These are phyloP conservation scores for Rhodosporidiobolus odoratus DNA, from an alignment of 768 basidiomycete genomes.

Conservation along the genomic window DNA sequence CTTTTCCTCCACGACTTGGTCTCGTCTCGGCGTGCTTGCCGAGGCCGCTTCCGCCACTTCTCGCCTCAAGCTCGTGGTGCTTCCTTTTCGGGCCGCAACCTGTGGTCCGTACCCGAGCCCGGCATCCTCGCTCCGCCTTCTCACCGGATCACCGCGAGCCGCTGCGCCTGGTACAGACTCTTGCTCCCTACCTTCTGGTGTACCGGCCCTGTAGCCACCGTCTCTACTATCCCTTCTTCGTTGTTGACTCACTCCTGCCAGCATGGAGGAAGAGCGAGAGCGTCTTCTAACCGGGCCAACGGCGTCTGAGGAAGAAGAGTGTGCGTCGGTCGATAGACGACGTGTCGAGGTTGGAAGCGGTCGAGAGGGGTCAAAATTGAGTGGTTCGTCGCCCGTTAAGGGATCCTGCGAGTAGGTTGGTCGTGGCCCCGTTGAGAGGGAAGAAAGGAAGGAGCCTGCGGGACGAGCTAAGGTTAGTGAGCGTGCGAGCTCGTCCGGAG, in stretches of 20 bases:
- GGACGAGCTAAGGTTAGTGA: too few species aligned
- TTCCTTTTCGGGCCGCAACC: background rate
- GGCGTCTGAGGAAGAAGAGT: background rate
- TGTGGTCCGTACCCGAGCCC: background rate
- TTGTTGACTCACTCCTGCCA: background rate
- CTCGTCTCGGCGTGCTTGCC: background rate
- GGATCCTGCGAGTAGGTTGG: background rate
- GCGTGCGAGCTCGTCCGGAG: background rate
- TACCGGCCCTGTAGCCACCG: background rate
- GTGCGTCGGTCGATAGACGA: background rate
- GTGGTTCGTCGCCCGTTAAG: background rate
- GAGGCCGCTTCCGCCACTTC: background rate
- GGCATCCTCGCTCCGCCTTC: constrained; percentile 3
- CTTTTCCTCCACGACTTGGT: background rate
- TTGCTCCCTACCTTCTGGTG: background rate
- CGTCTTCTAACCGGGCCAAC: background rate
- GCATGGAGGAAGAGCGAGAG: background rate
- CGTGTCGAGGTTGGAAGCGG: background rate
- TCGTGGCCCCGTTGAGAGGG: background rate
- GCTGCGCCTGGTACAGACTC: background rate
- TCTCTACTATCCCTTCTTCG: background rate
- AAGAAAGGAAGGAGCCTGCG: background rate
- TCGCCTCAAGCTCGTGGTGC: background rate
- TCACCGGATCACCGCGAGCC: background rate
- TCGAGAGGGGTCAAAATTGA: background rate